Evolutionary conservation across 2,329 filamentous ascomycete species (phyloP).

Genomic region (Neofusicoccum umdonicola): DNA sequence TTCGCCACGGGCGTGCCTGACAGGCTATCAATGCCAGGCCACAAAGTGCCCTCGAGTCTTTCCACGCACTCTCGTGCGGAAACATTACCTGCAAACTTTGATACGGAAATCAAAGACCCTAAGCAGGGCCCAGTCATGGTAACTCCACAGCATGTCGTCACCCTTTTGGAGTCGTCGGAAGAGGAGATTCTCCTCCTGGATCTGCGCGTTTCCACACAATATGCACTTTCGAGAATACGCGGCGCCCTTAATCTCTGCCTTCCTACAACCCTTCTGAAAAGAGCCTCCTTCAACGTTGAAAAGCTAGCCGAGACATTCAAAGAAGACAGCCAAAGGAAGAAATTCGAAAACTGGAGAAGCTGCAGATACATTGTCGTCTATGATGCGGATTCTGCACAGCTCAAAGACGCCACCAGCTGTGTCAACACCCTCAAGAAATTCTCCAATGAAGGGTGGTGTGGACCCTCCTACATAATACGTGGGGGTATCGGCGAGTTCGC

Average conservation of each 20-base stretch:
- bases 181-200: conserved; percentile 71
- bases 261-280: conserved; percentile 87
- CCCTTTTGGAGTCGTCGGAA: conserved; percentile 46
- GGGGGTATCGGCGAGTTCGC: conserved; percentile 80
- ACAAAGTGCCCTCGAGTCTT: neutral
- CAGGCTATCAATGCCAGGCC: conserved; percentile 30
- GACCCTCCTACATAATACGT: conserved; percentile 70
- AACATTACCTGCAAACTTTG: conserved; percentile 41
- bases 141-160: conserved; percentile 49
- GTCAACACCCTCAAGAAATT: conserved; percentile 95
- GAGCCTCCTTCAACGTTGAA: conserved; percentile 83
- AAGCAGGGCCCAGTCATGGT: conserved; percentile 39
- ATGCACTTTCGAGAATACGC: conserved; percentile 68
- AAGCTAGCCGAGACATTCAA: conserved; percentile 88
- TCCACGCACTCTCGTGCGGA: conserved; percentile 41
- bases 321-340: conserved; percentile 63
- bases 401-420: conserved; percentile 76
- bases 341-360: conserved; percentile 73
- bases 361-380: conserved; percentile 82
- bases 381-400: conserved; percentile 71
- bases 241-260: conserved; percentile 92
- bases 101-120: conserved; percentile 20
- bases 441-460: conserved; percentile 74
- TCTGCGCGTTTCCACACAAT: conserved; percentile 82
- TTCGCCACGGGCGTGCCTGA: conserved; percentile 29